Percentiles rank a stretch among this genome's conserved stretches.
Evolutionary conservation across 441 rosid species (phyloP).

Genomic region (Erodium trifolium): DNA sequence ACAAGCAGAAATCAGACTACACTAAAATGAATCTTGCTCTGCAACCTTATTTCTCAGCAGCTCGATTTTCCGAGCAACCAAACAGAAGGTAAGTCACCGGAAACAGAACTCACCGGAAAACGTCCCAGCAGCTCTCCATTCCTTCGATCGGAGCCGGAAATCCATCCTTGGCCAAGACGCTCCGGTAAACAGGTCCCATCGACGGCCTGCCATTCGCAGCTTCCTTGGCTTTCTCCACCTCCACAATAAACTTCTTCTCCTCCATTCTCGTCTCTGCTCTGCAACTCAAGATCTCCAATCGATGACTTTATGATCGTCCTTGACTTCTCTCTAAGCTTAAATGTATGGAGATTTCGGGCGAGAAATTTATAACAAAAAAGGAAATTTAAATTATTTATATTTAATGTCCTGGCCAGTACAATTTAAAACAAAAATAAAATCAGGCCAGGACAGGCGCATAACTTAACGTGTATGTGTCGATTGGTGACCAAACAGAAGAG

Average conservation of each 20-base stretch:
- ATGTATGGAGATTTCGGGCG: background rate
- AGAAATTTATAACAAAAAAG: background rate
- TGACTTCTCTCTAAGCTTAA: background rate
- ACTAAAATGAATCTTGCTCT: background rate
- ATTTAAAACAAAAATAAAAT: no score
- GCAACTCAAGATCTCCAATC: no score
- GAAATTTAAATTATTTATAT: background rate
- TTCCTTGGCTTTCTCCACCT: constrained; percentile 58
- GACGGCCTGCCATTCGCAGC: constrained; percentile 59
- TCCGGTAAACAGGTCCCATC: constrained; percentile 71
- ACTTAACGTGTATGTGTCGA: no score
- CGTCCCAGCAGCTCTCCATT: constrained; percentile 80
- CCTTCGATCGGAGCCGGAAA: constrained; percentile 63
- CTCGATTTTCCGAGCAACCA: constrained; percentile 17
- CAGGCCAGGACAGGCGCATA: no score
- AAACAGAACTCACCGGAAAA: constrained; percentile 51
- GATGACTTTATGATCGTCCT: background rate
- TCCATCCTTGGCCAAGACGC: constrained; percentile 61
- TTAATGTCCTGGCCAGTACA: no score
- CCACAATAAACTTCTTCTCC: constrained; percentile 38
- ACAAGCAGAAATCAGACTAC: background rate
- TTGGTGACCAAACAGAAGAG: no score
- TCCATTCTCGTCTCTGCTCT: constrained; percentile 22
- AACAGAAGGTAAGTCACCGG: constrained; percentile 5
- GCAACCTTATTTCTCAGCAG: background rate